Conservation (phyloP, 306 rosid genomes). For the Calophaca sinica region DNA sequence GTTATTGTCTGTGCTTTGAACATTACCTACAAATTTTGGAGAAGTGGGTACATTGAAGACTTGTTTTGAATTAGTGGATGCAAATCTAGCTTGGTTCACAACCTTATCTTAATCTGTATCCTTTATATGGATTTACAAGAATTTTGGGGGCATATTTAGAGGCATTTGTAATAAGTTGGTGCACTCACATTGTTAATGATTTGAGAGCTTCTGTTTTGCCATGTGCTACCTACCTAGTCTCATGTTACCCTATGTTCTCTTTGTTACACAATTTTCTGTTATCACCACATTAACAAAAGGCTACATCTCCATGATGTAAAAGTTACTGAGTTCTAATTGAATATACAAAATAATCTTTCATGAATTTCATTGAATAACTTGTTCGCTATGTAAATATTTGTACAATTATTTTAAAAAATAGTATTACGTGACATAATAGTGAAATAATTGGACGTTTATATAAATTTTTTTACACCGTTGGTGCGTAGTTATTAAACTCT, state of each 20-base stretch:
- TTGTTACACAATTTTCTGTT: too few relatives aligned
- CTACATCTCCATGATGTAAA: too few relatives aligned
- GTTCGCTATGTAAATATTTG: too few relatives aligned
- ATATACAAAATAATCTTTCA: too few relatives aligned
- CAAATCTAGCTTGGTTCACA: conserved; percentile 11
- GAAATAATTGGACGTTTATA: too few relatives aligned
- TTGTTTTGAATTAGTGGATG: background rate
- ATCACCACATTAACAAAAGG: too few relatives aligned
- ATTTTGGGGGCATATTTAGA: background rate
- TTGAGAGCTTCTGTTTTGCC: background rate
- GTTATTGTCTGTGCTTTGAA: background rate
- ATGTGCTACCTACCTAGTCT: background rate
- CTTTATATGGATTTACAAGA: background rate
- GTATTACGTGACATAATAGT: too few relatives aligned
- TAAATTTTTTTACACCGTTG: too few relatives aligned
- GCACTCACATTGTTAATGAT: conserved; percentile 7
- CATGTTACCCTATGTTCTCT: background rate
- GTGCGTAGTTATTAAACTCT: too few relatives aligned
- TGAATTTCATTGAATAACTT: too few relatives aligned
- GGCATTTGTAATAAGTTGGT: background rate
- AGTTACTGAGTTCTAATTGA: too few relatives aligned
- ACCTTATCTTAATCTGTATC: background rate
- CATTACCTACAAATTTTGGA: conserved; percentile 4
- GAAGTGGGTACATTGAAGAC: conserved; percentile 1
- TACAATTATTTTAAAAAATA: too few relatives aligned